These are phyloP conservation scores for Mariannaea sp. DNA, from an alignment of 2,329 filamentous ascomycete species.

Conservation along the genomic window DNA sequence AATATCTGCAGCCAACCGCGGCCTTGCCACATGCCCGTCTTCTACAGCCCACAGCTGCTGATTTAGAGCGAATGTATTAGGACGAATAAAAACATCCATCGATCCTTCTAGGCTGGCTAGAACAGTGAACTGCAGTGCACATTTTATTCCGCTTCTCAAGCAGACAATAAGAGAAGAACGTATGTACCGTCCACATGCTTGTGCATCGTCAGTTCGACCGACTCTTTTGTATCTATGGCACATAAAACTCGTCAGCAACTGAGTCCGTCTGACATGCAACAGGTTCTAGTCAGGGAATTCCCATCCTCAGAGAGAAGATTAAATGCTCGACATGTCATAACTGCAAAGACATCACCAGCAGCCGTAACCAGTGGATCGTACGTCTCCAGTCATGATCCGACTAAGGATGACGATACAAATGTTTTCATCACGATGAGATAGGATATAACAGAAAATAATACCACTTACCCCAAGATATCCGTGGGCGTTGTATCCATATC, in stretches of 20 bases:
- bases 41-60: neutral
- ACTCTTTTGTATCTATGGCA: constrained; percentile 9
- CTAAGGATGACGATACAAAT: constrained; percentile 96
- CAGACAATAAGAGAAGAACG: neutral
- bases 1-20: no score
- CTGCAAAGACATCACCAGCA: constrained; percentile 41
- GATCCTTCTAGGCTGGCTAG: neutral
- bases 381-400: constrained; percentile 58
- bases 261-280: constrained; percentile 7
- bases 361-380: constrained; percentile 41
- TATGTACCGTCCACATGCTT: neutral
- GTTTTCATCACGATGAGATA: constrained; percentile 74
- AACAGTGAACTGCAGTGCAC: neutral
- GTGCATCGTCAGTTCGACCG: neutral
- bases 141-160: neutral
- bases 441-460: neutral
- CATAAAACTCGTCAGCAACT: constrained; percentile 22
- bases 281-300: neutral
- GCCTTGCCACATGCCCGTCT: no score
- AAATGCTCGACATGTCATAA: constrained; percentile 53
- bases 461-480: constrained; percentile 20
- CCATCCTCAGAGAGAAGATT: constrained; percentile 61
- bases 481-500: neutral
- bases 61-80: neutral
- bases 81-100: neutral